Base-by-base conservation (phyloP, 129 eudicot species). In the Dittrichia graveolens region DNA sequence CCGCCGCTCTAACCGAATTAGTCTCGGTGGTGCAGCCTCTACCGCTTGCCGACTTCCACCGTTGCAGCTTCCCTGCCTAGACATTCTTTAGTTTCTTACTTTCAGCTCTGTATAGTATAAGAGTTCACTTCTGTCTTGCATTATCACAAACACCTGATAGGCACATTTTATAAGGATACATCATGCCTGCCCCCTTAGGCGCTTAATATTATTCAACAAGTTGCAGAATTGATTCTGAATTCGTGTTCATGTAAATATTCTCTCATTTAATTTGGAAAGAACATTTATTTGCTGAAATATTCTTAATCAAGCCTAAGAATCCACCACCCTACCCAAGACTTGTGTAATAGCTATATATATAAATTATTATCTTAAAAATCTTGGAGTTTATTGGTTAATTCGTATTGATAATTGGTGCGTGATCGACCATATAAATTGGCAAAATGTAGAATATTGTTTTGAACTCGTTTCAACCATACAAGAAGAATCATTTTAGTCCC, bases 1-100 rank as follows among this genome's bases (percentile, higher is more conserved):
- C 44, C 73, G 76, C 77, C 77, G 56, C 54, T 80, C 84, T 69
- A 80, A 40, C 66, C 80, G 84, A 61, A 80, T 48, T 31, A 80
- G 77, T 45, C 84, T 31, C 0, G 73, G 56, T 12, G 84, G 84
- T 55, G 77, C 84, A 9, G 80, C 24, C 76, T 80, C 84, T 9
- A 45, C 53, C 11, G 67, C 63, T 34, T 75, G 71, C 67, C 83
- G 45, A 61, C 72, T 18, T 14, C 81, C 75, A 10, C 66, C 53
- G 12, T 60, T 72, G 49, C 63, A 38, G 12, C 47, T 24, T 24
- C 31, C 54, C 16, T 61, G 80, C 61, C 77, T 80, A 69, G 84
- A 80, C 84, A 80, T 80, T 37, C 42, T 5, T 69, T 2, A 24
- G 31, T 24, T 73, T 72, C 43, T 42, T 42, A 35, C 57, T 16